Base-by-base conservation (phyloP, 2,329 filamentous ascomycete genomes). In the Phialemonium atrogriseum region DNA sequence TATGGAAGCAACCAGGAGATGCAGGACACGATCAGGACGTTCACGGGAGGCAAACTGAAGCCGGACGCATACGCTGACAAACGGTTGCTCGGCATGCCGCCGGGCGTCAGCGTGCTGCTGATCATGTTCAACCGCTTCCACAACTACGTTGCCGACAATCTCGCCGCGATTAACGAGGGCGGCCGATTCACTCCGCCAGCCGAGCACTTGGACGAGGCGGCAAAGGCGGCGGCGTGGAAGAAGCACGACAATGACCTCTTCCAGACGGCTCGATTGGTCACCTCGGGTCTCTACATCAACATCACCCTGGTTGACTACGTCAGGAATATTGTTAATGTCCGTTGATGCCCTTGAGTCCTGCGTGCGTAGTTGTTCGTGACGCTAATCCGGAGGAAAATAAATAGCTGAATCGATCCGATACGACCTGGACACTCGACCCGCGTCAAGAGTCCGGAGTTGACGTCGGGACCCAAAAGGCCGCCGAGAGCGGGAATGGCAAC, bases 101-200 rank as follows among this genome's bases (percentile, higher is more conserved):
- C 84, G 0, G 80, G 81, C 10, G 80, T 83, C 5, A 70, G 75
- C 34, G 77, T 84, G 5, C 47, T 88, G 4, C 58, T 88, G 17
- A 69, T 88, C 54, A 85, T 87, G 81, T 80, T 86, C 58, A 81
- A 80, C 46, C 72, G 78, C 15, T 93, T 93, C 58, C 89, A 95
- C 58, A 95, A 96, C 57, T 71, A 91, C 42, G 75, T 87, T 0
- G 87, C 84, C 2, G 72, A 77, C 33, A 81, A 89, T 38, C 63
- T 95, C 12, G 83, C 83, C 0, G 61, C 70, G n/a, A 89, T 95
- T 56, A 94, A 95, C 47, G 88, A 95, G 46, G 74, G 76, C 26
- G 78, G 77, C 11, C 73, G 84, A 14, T 95, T 94, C 56, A 73
- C 68, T 1, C 78, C 76, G 37, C 84, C 85, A 0, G 48, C 61